These are phyloP conservation scores for Cornus florida DNA, from an alignment of 148 eudicot genomes.

Conservation along the genomic window DNA sequence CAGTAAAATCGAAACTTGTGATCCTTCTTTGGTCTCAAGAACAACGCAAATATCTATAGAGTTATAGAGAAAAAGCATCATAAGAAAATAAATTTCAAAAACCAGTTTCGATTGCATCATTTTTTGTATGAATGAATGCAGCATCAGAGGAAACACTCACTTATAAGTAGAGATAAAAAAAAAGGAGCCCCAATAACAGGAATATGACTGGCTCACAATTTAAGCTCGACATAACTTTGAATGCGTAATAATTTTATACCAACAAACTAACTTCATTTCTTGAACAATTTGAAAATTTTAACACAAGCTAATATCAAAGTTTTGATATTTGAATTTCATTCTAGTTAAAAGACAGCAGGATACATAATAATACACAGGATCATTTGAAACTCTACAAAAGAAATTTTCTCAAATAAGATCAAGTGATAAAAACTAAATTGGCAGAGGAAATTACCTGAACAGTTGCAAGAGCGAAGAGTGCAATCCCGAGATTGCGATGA, in stretches of 20 bases:
- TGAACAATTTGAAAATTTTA: background rate
- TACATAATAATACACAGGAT: background rate
- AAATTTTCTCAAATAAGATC: background rate
- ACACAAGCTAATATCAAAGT: background rate
- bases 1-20: conserved; percentile 84
- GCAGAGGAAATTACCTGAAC: conserved; percentile 61
- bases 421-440: background rate
- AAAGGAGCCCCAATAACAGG: background rate
- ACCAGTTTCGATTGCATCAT: too few species aligned
- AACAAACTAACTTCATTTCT: too few species aligned
- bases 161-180: background rate
- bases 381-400: background rate
- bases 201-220: background rate
- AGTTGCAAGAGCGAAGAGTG: conserved; percentile 84
- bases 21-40: conserved; percentile 82
- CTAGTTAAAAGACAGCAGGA: background rate
- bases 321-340: background rate
- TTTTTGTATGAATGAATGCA: background rate
- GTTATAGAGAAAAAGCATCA: background rate
- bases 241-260: background rate
- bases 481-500: conserved; percentile 83
- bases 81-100: background rate
- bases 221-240: background rate
- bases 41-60: conserved; percentile 73
- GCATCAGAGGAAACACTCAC: background rate